Percentiles rank a stretch among this genome's conserved stretches.
These are phyloP conservation scores for Pseudogymnoascus sp. DNA, from an alignment of 2,329 filamentous ascomycete species.

Conservation along the genomic window DNA sequence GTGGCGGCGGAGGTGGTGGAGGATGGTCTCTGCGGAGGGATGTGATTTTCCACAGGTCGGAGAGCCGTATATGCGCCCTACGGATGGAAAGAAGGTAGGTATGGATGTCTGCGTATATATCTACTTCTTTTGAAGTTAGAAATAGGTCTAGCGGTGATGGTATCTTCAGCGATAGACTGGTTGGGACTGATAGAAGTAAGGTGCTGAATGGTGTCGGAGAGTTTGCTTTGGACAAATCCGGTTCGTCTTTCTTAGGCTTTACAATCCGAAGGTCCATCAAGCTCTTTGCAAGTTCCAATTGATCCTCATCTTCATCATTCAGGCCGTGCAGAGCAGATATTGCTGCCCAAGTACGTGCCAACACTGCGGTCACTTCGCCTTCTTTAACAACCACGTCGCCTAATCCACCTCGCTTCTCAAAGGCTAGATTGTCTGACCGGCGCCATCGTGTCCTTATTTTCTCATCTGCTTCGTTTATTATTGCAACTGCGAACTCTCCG, in stretches of 20 bases:
- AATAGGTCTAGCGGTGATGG: constrained; percentile 81
- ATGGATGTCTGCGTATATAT: constrained; percentile 77
- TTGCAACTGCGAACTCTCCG: constrained; percentile 82
- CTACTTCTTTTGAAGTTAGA: constrained; percentile 66
- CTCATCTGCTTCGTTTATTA: constrained; percentile 79
- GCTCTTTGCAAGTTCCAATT: constrained; percentile 74
- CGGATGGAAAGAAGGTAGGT: constrained; percentile 81
- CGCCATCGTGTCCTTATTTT: constrained; percentile 68
- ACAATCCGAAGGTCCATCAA: constrained; percentile 61
- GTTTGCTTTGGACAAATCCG: constrained; percentile 21
- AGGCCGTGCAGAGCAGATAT: constrained; percentile 67
- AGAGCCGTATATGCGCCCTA: constrained; percentile 75
- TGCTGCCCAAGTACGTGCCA: constrained; percentile 71
- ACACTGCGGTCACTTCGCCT: constrained; percentile 70
- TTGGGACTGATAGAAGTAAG: constrained; percentile 72
- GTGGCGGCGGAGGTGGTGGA: constrained; percentile 57
- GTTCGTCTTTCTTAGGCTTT: constrained; percentile 37
- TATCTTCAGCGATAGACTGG: constrained; percentile 63
- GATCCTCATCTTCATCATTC: constrained; percentile 65
- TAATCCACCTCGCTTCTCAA: constrained; percentile 51
- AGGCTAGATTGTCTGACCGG: constrained; percentile 51
- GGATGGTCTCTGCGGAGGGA: constrained; percentile 71
- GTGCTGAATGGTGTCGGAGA: constrained; percentile 58
- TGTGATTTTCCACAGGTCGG: constrained; percentile 79
- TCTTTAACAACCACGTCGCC: constrained; percentile 70